These are phyloP conservation scores for Cordyceps tenuipes DNA, from an alignment of 2,329 filamentous ascomycete species.

Conservation along the genomic window DNA sequence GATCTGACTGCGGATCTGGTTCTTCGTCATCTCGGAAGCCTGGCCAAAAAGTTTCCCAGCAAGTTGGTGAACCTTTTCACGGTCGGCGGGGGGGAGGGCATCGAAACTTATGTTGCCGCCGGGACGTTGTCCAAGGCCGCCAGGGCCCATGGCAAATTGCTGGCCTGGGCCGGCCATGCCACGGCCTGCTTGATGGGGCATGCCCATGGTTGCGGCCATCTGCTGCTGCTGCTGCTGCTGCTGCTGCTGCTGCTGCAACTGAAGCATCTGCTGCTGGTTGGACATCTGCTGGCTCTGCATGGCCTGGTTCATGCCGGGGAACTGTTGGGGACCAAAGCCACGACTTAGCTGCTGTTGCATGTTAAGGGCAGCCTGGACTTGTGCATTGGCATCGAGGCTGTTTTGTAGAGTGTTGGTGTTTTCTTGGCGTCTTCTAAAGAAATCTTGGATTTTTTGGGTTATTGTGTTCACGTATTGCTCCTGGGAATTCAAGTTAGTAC, in stretches of 20 bases:
- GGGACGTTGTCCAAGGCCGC: constrained; percentile 26
- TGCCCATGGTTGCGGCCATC: constrained; percentile 28
- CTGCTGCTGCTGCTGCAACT: constrained; percentile 21
- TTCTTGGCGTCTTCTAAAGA: constrained; percentile 41
- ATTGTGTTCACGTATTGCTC: constrained; percentile 43
- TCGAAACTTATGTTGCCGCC: constrained; percentile 25
- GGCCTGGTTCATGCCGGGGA: constrained; percentile 43
- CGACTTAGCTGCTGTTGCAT: constrained; percentile 47
- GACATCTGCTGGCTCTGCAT: constrained; percentile 37
- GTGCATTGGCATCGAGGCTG: constrained; percentile 38
- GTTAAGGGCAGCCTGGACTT: constrained; percentile 38
- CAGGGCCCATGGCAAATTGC: constrained; percentile 23
- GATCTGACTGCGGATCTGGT: constrained; percentile 21
- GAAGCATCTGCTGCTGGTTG: constrained; percentile 31
- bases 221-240: constrained; percentile 19
- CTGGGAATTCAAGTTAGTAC: constrained; percentile 26
- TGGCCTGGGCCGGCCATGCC: constrained; percentile 15
- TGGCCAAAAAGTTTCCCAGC: constrained; percentile 32
- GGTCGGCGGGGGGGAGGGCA: constrained; percentile 34
- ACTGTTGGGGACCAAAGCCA: constrained; percentile 43
- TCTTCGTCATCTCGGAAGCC: constrained; percentile 38
- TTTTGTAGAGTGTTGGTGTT: constrained; percentile 43
- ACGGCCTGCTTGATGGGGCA: constrained; percentile 28
- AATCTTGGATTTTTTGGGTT: constrained; percentile 36
- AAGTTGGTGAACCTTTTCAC: constrained; percentile 35